A percentile compares a stretch with the other conserved stretches of the same genome.
These are phyloP conservation scores for Sapria himalayana DNA, from an alignment of 345 rosid genomes.

Conservation along the genomic window DNA sequence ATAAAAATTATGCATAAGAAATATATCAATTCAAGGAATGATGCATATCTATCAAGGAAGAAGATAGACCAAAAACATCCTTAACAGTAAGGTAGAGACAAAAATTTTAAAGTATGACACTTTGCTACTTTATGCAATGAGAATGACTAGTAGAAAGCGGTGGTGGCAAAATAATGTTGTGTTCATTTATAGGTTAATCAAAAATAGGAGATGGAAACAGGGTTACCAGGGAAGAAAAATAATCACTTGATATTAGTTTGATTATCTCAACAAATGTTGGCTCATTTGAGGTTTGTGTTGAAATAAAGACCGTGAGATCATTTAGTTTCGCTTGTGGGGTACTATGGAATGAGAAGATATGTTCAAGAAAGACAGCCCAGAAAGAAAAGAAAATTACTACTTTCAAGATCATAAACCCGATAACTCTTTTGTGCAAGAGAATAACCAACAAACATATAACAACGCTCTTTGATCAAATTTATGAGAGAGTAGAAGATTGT, in stretches of 20 bases:
- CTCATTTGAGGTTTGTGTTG: neutral
- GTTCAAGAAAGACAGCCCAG: conserved; percentile 1
- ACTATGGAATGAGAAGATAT: neutral
- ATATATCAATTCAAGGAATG: no score
- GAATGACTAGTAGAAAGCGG: no score
- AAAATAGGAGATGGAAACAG: no score
- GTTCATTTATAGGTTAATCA: no score
- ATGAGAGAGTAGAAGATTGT: neutral
- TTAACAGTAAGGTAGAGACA: no score
- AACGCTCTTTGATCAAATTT: neutral
- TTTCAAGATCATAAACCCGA: neutral
- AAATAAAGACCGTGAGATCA: neutral
- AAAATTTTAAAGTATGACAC: neutral
- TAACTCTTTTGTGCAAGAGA: neutral
- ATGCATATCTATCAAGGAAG: no score
- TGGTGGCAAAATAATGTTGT: no score
- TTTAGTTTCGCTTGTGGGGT: neutral
- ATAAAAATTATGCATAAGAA: no score
- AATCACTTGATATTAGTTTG: no score
- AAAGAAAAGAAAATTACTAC: neutral
- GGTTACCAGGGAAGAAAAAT: no score
- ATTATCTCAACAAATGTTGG: neutral
- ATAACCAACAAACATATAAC: conserved; percentile 1
- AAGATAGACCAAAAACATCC: no score
- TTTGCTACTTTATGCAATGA: no score